Percentiles rank a stretch among this genome's conserved stretches.
phyloP scores from a whole-genome alignment of 352 stramenopile genomes.

The Achlya hypogyna region DNA sequence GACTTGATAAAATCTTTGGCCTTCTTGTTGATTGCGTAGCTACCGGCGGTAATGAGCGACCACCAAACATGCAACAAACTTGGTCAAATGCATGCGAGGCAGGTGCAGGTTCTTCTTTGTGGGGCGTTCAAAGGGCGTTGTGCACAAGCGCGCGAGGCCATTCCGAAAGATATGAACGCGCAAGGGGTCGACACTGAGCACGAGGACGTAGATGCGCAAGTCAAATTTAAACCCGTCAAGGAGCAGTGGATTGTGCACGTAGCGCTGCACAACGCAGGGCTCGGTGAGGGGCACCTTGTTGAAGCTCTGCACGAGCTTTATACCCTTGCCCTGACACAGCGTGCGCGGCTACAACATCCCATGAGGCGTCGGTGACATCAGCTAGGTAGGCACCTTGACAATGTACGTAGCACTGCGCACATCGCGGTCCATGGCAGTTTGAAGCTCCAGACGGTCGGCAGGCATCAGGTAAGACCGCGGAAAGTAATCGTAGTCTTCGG shows the following conservation, averaged over 20 bases:
- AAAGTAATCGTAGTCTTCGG: constrained; percentile 33
- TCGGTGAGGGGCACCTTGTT: constrained; percentile 27
- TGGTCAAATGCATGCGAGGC: constrained; percentile 42
- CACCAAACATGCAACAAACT: constrained; percentile 20
- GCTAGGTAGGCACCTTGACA: constrained; percentile 26
- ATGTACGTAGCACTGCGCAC: constrained; percentile 37
- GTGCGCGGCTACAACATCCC: constrained; percentile 23
- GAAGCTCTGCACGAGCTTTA: constrained; percentile 33
- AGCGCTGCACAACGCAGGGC: constrained; percentile 44
- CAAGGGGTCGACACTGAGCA: constrained; percentile 50
- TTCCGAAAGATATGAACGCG: constrained; percentile 81
- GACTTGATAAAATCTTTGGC: constrained; percentile 31
- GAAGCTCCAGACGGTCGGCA: constrained; percentile 30
- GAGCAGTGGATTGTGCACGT: constrained; percentile 87
- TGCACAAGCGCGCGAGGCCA: constrained; percentile 78
- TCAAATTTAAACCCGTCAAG: constrained; percentile 93
- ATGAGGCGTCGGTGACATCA: too few relatives aligned
- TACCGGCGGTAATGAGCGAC: constrained; percentile 3
- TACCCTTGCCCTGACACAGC: constrained; percentile 37
- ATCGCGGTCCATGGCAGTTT: constrained; percentile 27
- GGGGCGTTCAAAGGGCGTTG: constrained; percentile 32
- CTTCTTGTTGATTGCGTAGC: constrained; percentile 42
- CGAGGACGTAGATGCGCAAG: constrained; percentile 78
- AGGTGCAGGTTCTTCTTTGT: constrained; percentile 31
- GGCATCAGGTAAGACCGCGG: constrained; percentile 34